A percentile compares a stretch with the other conserved stretches of the same genome.
Conservation (phyloP, 305 asterid genomes). For the Fraxinus xanthoxyloides region DNA sequence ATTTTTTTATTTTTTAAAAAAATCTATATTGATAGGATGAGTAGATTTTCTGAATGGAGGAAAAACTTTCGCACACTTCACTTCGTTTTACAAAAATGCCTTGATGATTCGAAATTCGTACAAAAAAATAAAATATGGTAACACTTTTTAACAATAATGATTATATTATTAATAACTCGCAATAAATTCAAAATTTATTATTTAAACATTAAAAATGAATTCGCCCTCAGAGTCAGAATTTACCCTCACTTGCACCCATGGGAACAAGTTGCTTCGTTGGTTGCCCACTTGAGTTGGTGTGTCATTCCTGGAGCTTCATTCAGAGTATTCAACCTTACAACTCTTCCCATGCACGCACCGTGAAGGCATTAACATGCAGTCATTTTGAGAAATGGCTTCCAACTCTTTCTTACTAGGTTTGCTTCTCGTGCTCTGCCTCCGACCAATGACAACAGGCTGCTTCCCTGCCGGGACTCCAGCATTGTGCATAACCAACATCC, state of each 20-base stretch:
- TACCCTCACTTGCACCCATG: neutral
- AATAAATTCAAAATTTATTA: neutral
- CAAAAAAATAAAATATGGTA: neutral
- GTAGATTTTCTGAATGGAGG: neutral
- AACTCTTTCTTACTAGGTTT: conserved; percentile 62
- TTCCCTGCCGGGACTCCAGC: conserved; percentile 12
- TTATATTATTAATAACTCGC: neutral
- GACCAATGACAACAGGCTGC: conserved; percentile 31
- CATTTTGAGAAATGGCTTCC: conserved; percentile 44
- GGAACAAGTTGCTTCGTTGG: neutral
- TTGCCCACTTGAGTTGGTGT: neutral
- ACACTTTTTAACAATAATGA: neutral
- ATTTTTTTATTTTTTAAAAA: too few relatives aligned
- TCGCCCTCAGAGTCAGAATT: neutral
- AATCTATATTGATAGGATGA: neutral
- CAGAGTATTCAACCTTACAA: neutral
- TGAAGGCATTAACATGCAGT: conserved; percentile 28
- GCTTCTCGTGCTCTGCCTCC: conserved; percentile 63
- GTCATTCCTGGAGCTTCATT: conserved; percentile 12
- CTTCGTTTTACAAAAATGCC: neutral
- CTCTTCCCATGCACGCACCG: conserved; percentile 28
- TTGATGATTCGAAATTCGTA: neutral
- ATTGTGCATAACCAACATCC: neutral
- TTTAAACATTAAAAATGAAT: neutral
- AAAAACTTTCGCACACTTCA: neutral